Conservation (phyloP, 768 basidiomycete species). For the Suillus sp. region DNA sequence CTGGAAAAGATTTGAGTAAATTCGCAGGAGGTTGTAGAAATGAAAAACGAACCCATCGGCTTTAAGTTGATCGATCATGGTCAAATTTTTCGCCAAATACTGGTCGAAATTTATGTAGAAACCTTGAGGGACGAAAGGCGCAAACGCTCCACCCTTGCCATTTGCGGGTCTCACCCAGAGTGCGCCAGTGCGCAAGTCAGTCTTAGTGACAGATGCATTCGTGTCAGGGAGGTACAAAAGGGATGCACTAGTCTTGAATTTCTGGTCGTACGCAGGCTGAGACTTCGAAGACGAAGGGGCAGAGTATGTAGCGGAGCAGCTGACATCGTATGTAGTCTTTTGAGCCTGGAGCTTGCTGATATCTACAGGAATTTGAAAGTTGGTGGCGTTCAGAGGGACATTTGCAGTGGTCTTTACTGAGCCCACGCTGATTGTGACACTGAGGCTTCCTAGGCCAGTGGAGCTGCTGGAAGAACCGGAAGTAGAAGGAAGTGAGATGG, state of each 20-base stretch:
- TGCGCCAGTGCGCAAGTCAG: constrained; percentile 48
- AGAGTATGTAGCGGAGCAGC: constrained; percentile 37
- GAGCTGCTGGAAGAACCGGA: constrained; percentile 2
- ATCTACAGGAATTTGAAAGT: constrained; percentile 37
- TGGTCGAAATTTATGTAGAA: constrained; percentile 68
- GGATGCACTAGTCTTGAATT: constrained; percentile 33
- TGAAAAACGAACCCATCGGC: constrained; percentile 46
- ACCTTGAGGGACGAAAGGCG: constrained; percentile 64
- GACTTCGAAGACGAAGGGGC: constrained; percentile 9
- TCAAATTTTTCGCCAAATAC: constrained; percentile 54
- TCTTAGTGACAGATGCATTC: constrained; percentile 45
- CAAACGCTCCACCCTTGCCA: constrained; percentile 24
- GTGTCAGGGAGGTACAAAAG: constrained; percentile 46
- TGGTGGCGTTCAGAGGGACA: constrained; percentile 42
- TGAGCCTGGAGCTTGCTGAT: constrained; percentile 33
- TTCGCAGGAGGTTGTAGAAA: not conserved
- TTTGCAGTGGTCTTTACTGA: constrained; percentile 24
- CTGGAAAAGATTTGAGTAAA: not conserved
- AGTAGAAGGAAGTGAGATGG: constrained; percentile 27
- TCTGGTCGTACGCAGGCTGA: constrained; percentile 21
- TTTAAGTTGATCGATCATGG: constrained; percentile 57
- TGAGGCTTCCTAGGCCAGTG: constrained; percentile 16
- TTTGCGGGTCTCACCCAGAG: constrained; percentile 40
- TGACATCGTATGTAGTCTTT: constrained; percentile 32
- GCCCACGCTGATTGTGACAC: constrained; percentile 36